Evolutionary conservation across 2,329 filamentous ascomycete genomes (phyloP).

Genomic region (Fusarium tjaetaba): DNA sequence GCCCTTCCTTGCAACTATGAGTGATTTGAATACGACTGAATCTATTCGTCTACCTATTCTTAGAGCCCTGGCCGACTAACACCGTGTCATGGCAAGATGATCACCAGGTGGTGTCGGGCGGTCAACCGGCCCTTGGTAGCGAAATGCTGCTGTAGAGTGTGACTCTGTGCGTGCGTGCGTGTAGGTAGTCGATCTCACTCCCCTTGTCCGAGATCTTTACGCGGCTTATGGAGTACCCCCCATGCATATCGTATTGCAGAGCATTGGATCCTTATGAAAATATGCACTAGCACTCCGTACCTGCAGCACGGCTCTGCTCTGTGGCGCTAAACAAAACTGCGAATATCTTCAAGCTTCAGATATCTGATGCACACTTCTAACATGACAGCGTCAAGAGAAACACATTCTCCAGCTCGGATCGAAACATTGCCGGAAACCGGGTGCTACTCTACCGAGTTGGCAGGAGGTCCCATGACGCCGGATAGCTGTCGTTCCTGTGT

Average conservation of each 20-base stretch:
- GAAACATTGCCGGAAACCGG: conserved; percentile 22
- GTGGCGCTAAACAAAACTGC: conserved; percentile 25
- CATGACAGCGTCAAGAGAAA: conserved; percentile 27
- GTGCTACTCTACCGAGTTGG: conserved; percentile 19
- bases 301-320: background rate
- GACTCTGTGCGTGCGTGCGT: background rate
- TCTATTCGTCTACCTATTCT: conserved; percentile 27
- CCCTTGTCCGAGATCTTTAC: conserved; percentile 30
- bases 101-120: conserved; percentile 19
- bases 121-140: conserved; percentile 28
- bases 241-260: conserved; percentile 6
- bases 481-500: conserved; percentile 36
- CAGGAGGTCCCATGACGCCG: conserved; percentile 38
- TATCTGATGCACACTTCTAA: conserved; percentile 32
- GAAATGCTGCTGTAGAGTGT: conserved; percentile 14
- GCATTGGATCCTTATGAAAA: background rate
- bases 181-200: conserved; percentile 22
- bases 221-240: background rate
- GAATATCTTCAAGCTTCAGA: conserved; percentile 26
- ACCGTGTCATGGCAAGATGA: conserved; percentile 15
- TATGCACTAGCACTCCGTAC: conserved; percentile 7
- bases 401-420: conserved; percentile 20
- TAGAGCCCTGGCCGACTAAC: conserved; percentile 22
- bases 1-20: background rate
- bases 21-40: background rate